phyloP scores from a whole-genome alignment of 2,329 filamentous ascomycete genomes.

The Aspergillus sergii region DNA sequence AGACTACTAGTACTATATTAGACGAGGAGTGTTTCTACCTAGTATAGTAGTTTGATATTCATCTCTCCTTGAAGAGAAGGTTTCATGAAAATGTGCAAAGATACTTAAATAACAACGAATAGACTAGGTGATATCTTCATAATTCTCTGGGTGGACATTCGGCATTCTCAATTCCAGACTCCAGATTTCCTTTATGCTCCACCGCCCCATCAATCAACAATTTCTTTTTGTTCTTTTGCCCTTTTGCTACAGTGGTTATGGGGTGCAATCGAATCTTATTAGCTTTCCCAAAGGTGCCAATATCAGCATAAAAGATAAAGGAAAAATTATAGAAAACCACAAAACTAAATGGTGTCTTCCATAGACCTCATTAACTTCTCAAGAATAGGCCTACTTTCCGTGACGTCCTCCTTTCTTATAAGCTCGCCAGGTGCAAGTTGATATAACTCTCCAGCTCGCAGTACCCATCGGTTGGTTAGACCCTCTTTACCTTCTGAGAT shows the following conservation, averaged over 20 bases:
- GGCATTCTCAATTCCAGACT: too few relatives aligned
- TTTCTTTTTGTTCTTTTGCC: too few relatives aligned
- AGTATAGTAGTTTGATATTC: not conserved
- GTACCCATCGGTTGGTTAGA: not conserved
- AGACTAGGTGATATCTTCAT: too few relatives aligned
- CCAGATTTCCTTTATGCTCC: too few relatives aligned
- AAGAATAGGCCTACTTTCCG: not conserved
- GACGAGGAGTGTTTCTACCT: too few relatives aligned
- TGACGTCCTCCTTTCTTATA: not conserved
- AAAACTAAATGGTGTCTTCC: not conserved
- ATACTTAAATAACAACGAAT: too few relatives aligned
- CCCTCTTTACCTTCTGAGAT: not conserved
- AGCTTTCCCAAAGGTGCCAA: too few relatives aligned
- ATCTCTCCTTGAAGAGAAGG: not conserved
- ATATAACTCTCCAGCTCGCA: not conserved
- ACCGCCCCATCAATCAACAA: too few relatives aligned
- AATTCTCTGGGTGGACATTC: too few relatives aligned
- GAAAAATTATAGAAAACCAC: not conserved
- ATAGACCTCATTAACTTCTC: not conserved
- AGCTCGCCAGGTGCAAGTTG: not conserved
- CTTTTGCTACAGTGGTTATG: too few relatives aligned
- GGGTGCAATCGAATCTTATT: too few relatives aligned
- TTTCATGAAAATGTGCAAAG: too few relatives aligned
- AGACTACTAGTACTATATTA: not conserved
- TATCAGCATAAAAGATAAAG: not conserved